Evolutionary conservation across 495 filamentous ascomycete genomes (phyloP).

Genomic region (Tuber umbilicatum): DNA sequence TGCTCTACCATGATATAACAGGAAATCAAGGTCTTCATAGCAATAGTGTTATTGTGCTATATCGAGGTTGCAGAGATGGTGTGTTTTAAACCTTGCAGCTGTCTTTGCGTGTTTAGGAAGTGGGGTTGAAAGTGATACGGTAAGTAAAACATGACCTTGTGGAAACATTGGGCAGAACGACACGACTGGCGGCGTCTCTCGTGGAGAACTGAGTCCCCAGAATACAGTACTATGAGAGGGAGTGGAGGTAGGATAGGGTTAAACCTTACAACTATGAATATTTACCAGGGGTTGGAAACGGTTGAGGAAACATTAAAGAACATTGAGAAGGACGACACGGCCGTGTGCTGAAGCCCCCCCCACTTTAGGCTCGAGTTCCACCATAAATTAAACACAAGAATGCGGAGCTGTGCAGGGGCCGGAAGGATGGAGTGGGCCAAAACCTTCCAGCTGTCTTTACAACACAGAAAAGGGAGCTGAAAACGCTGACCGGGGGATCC

Average conservation of each 20-base stretch:
- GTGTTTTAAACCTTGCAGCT: neutral
- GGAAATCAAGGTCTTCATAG: neutral
- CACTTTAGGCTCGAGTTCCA: too few relatives aligned
- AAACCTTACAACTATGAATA: too few relatives aligned
- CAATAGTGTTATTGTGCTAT: neutral
- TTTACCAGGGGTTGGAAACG: too few relatives aligned
- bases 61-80: neutral
- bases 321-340: too few relatives aligned
- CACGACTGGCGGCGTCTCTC: neutral
- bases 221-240: too few relatives aligned
- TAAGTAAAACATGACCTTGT: neutral
- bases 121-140: neutral
- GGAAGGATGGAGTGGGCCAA: too few relatives aligned
- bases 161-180: neutral
- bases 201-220: neutral
- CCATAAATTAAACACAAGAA: too few relatives aligned
- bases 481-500: neutral
- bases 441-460: neutral
- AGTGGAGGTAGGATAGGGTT: too few relatives aligned
- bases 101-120: neutral
- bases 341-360: too few relatives aligned
- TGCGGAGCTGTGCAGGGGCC: too few relatives aligned
- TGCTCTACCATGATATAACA: neutral
- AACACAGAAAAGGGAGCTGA: neutral
- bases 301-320: too few relatives aligned